Conservation (phyloP, 352 stramenopile species). For the Globisporangium nagaii region DNA sequence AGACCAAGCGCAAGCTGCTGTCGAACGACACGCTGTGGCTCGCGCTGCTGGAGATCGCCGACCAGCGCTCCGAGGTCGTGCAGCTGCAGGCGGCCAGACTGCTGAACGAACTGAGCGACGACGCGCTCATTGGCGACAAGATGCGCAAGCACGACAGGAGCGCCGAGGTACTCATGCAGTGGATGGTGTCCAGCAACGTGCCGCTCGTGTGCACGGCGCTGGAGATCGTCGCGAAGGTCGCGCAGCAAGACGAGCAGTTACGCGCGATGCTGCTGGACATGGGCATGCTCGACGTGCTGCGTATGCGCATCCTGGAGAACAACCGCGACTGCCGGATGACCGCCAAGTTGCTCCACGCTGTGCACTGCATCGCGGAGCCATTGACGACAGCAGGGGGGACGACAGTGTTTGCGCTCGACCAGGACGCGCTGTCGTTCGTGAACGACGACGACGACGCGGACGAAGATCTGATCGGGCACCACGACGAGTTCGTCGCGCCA, state of each 20-base stretch:
- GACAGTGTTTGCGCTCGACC: slow-evolving; percentile 34
- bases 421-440: slow-evolving; percentile 58
- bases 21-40: slow-evolving; percentile 47
- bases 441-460: slow-evolving; percentile 34
- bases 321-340: slow-evolving; percentile 37
- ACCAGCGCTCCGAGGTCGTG: slow-evolving; percentile 22
- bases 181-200: slow-evolving; percentile 28
- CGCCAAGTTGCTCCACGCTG: slow-evolving; percentile 41
- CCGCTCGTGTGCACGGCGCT: slow-evolving; percentile 30
- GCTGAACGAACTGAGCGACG: slow-evolving; percentile 37
- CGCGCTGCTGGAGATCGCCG: slow-evolving; percentile 18
- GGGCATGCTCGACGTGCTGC: slow-evolving; percentile 38
- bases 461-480: slow-evolving; percentile 39
- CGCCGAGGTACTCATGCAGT: slow-evolving; percentile 31
- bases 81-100: slow-evolving; percentile 44
- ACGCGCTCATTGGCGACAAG: slow-evolving; percentile 10
- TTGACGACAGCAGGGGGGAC: too few species aligned
- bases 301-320: slow-evolving; percentile 25
- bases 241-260: slow-evolving; percentile 19
- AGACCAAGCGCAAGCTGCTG: slow-evolving; percentile 49
- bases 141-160: slow-evolving; percentile 21
- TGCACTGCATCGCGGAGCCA: slow-evolving; percentile 39
- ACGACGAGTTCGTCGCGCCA: slow-evolving; percentile 53
- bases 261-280: slow-evolving; percentile 29
- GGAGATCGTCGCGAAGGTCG: slow-evolving; percentile 41